Evolutionary conservation across 805 yeast species (phyloP).

Genomic region (Ogataea allantospora): DNA sequence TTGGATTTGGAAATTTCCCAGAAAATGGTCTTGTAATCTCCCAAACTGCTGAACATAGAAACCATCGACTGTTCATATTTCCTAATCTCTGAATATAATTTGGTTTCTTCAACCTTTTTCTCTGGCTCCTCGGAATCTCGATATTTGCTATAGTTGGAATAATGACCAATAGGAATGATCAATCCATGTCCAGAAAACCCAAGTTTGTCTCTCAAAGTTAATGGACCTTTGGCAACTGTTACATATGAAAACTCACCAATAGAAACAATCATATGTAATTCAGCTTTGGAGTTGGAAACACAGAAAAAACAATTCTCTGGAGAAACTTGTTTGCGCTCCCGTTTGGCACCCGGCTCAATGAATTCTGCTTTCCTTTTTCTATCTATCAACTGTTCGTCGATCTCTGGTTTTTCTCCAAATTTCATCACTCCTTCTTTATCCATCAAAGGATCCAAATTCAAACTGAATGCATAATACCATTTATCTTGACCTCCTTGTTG

Average conservation of each 20-base stretch:
- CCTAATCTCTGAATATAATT: constrained; percentile 43
- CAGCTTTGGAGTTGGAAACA: constrained; percentile 72
- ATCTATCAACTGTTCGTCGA: not conserved
- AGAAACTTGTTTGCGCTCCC: constrained; percentile 38
- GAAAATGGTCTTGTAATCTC: constrained; percentile 52
- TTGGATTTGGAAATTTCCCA: constrained; percentile 66
- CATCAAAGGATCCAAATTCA: constrained; percentile 32
- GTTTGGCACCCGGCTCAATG: constrained; percentile 20
- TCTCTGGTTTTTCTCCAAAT: constrained; percentile 14
- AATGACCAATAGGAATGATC: constrained; percentile 76
- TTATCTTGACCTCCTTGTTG: constrained; percentile 52
- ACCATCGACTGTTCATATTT: constrained; percentile 48
- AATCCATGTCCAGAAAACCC: constrained; percentile 79
- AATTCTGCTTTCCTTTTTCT: constrained; percentile 1
- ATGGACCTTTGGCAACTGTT: constrained; percentile 85
- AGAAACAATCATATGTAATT: constrained; percentile 75
- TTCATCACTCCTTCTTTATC: constrained; percentile 20
- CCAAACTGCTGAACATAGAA: constrained; percentile 41
- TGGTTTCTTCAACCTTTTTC: constrained; percentile 31
- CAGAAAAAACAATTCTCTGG: constrained; percentile 80
- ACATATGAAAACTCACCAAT: constrained; percentile 66
- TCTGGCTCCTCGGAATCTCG: constrained; percentile 25
- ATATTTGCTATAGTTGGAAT: constrained; percentile 39
- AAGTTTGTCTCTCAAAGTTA: constrained; percentile 50
- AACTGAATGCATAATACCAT: constrained; percentile 77